These are phyloP conservation scores for Cryphonectria carpinicola DNA, from an alignment of 2,329 filamentous ascomycete species.

Conservation along the genomic window DNA sequence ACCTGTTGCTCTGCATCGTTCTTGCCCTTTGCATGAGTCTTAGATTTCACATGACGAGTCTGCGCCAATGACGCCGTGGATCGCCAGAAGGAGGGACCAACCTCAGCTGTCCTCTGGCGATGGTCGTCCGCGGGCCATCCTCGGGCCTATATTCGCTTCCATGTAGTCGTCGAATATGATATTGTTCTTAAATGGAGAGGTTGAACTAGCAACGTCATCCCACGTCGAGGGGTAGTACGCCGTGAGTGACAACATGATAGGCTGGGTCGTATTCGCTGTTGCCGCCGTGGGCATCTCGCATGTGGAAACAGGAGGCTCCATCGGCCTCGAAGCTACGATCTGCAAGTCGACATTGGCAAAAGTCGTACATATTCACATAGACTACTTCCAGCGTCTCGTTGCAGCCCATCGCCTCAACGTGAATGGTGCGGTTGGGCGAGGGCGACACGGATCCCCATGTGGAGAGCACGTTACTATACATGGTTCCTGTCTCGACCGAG, in stretches of 20 bases:
- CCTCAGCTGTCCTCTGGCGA: neutral
- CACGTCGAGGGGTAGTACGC: neutral
- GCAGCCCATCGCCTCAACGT: neutral
- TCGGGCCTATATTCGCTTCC: neutral
- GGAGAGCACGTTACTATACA: neutral
- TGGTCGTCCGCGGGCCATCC: neutral
- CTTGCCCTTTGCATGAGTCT: neutral
- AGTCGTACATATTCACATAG: neutral
- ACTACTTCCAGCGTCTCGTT: neutral
- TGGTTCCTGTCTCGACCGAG: neutral
- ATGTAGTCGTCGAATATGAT: neutral
- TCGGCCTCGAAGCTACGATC: neutral
- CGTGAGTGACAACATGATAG: neutral
- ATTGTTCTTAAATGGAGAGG: neutral
- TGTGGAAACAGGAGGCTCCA: neutral
- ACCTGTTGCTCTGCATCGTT: too few species aligned
- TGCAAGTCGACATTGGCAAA: neutral
- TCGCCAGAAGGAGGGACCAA: neutral
- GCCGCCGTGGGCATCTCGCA: neutral
- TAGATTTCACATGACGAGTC: neutral
- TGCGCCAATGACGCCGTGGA: neutral
- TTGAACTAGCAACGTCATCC: neutral
- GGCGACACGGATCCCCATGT: neutral
- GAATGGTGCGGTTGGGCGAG: neutral
- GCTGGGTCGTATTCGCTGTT: neutral